Conservation (phyloP, 2,329 filamentous ascomycete genomes). For the Alternaria incomplexa region DNA sequence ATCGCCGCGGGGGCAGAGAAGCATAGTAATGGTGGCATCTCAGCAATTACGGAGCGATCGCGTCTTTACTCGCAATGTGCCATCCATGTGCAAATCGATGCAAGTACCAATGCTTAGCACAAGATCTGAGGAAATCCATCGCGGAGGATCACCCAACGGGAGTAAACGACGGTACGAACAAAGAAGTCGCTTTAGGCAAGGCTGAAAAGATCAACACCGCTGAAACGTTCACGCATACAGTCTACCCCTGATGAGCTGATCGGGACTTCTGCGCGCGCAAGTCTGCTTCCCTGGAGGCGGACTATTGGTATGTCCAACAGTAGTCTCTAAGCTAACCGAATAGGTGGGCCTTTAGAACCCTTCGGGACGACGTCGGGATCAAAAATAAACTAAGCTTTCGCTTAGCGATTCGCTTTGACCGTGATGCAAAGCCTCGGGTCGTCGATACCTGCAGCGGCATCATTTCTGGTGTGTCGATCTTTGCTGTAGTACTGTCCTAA, state of each 20-base stretch:
- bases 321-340: slow-evolving; percentile 4
- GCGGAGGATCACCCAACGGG: not conserved
- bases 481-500: not conserved
- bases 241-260: slow-evolving; percentile 1
- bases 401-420: slow-evolving; percentile 2
- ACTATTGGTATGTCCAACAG: slow-evolving; percentile 23
- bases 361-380: not conserved
- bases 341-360: slow-evolving; percentile 11
- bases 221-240: slow-evolving; percentile 6
- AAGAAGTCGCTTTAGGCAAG: not conserved
- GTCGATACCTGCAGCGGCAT: not conserved
- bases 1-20: not conserved
- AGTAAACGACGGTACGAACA: not conserved
- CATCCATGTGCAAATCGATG: slow-evolving; percentile 6
- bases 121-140: not conserved
- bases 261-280: not conserved
- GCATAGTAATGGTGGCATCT: not conserved
- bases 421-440: not conserved
- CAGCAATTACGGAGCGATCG: not conserved
- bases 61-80: not conserved
- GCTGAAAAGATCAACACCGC: not conserved
- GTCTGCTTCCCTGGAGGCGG: not conserved
- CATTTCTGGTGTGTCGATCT: not conserved
- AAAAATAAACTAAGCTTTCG: slow-evolving; percentile 22
- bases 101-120: not conserved